Evolutionary conservation across 371 early-diverging fungal species (phyloP).

Genomic region (Mucor velutinosus): DNA sequence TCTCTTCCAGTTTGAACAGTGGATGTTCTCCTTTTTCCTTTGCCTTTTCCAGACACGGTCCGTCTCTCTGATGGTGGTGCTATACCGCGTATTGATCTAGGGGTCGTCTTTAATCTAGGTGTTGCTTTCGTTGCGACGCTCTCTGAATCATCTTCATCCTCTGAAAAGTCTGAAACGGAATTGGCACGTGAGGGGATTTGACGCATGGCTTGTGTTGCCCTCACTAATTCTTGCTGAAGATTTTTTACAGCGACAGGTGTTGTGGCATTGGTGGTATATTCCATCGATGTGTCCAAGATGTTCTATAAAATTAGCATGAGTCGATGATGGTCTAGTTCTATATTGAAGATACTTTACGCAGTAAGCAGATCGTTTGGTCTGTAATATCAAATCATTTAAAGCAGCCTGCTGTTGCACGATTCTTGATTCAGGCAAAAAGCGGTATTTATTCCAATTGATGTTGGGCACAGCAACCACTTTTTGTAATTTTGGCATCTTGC

Average conservation of each 20-base stretch:
- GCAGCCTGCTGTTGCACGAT: constrained; percentile 31
- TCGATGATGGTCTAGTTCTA: neutral
- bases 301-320: constrained; percentile 8
- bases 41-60: constrained; percentile 30
- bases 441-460: constrained; percentile 49
- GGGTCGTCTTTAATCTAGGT: neutral
- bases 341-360: constrained; percentile 16
- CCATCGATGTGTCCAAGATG: constrained; percentile 24
- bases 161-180: constrained; percentile 47
- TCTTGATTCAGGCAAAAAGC: constrained; percentile 43
- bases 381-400: constrained; percentile 16
- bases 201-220: constrained; percentile 35
- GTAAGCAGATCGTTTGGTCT: constrained; percentile 18
- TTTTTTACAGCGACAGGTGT: constrained; percentile 18
- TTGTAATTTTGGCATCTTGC: constrained; percentile 40
- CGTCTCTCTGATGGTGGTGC: neutral
- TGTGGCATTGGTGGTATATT: constrained; percentile 10
- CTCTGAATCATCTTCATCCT: constrained; percentile 42
- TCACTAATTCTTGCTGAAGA: constrained; percentile 36
- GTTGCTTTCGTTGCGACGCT: constrained; percentile 7
- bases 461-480: constrained; percentile 40
- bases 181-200: constrained; percentile 43
- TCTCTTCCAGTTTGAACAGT: constrained; percentile 27
- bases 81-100: neutral
- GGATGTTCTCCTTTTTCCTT: constrained; percentile 44